Percentiles rank a stretch among this genome's conserved stretches.
These are phyloP conservation scores for Rosa rugosa DNA, from an alignment of 306 rosid genomes.

Conservation along the genomic window DNA sequence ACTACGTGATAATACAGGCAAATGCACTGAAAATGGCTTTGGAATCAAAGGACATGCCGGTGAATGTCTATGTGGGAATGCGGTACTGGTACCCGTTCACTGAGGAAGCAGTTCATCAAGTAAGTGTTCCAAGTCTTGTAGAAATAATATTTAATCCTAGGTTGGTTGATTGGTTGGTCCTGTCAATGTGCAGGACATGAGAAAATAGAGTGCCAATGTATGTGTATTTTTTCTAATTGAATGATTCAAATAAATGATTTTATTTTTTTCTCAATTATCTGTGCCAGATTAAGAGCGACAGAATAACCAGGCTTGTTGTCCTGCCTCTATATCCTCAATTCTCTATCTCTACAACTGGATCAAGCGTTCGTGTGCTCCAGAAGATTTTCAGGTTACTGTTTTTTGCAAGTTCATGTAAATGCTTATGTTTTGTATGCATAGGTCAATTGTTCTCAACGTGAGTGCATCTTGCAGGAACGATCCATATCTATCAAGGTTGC, in stretches of 20 bases:
- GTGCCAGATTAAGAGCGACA: slow-evolving; percentile 81
- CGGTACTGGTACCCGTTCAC: slow-evolving; percentile 99
- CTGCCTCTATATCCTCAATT: slow-evolving; percentile 96
- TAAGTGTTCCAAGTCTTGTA: slow-evolving; percentile 27
- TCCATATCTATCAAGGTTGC: slow-evolving; percentile 61
- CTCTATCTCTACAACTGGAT: slow-evolving; percentile 99
- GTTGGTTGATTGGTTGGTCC: slow-evolving; percentile 1
- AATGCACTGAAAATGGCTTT: slow-evolving; percentile 78
- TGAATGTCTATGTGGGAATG: slow-evolving; percentile 89
- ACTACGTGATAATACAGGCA: slow-evolving; percentile 53
- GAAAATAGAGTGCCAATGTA: not conserved
- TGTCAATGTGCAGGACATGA: not conserved
- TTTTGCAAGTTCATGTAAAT: slow-evolving; percentile 22
- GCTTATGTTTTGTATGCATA: slow-evolving; percentile 1
- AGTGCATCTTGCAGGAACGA: slow-evolving; percentile 70
- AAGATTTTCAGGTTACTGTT: slow-evolving; percentile 67
- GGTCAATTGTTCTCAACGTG: slow-evolving; percentile 26
- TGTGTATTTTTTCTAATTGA: not conserved
- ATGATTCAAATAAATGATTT: not conserved
- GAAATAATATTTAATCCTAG: not conserved
- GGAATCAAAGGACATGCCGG: slow-evolving; percentile 72
- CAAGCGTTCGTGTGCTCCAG: slow-evolving; percentile 83
- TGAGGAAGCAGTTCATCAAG: slow-evolving; percentile 94
- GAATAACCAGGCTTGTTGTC: slow-evolving; percentile 92
- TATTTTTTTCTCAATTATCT: slow-evolving; percentile 19